Base-by-base conservation (phyloP, 768 basidiomycete species). In the Hirschioporus abietinus region DNA sequence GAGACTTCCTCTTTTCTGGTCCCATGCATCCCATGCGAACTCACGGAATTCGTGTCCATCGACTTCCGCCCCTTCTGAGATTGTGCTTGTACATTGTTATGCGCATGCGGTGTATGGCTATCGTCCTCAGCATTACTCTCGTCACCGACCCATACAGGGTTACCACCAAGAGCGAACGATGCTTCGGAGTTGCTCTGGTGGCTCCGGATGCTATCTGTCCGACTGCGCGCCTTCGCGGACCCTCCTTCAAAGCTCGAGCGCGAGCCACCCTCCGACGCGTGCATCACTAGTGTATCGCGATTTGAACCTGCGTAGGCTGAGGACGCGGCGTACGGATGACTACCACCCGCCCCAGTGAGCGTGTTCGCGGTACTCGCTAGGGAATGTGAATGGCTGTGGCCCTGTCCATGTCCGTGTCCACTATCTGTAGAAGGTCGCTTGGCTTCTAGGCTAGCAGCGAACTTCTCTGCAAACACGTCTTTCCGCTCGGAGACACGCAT, bases 401-500 rank as follows among this genome's bases (percentile, higher is more conserved):
- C 42, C 20, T 52, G 42, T 12, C 42, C 42, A 52, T 52, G 42
- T 52, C 42, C 42, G 12, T 52, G 42, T 6, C 42, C 42, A 15
- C 42, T 52, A 23, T 61, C 60, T 34, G 30, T 61, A 3, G 60
- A 34, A 34, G 30, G 24, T 2, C 60, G 60, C 30, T 34, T 25
- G 3, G 12, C 60, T 52, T 57, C 62, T 63, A 34, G 65, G 70
- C 60, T 66, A 70, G 78, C 79, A 20, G 81, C 71, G 76, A 94
- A 93, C 76, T 92, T 93, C 72, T 98, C 96, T 23, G 88, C 80
- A 74, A 99, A 96, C 59, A 97, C 83, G 74, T 98, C 96, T 74
- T 93, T 95, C 35, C 95, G 85, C 68, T 99, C 96, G 17, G 91
- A 93, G 0, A 88, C 84, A 30, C 96, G 91, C 84, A 98, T 88